Base-by-base conservation (phyloP, 257 asterid species). In the Striga asiatica region DNA sequence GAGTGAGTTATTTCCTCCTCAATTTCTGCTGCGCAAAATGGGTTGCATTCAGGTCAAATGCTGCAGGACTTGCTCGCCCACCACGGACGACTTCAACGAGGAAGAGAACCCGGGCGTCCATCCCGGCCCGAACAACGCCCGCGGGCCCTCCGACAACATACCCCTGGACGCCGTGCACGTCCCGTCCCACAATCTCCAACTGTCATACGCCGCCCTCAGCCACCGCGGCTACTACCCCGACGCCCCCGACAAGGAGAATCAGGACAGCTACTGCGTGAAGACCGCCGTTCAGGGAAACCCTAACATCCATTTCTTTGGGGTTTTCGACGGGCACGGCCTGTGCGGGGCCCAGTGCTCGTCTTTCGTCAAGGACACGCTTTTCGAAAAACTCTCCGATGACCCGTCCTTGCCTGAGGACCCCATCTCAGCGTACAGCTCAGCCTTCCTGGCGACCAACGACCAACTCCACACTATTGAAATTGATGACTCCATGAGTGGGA, bases 401-500 rank as follows among this genome's bases (percentile, higher is more conserved):
- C 54, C 76, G 20, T 49, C 77, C 5, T 80, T 89, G 76, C 58
- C 83, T 61, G 93, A 83, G 58, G 95, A 89, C 66, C 98, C 98
- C 2, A 74, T 83, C 21, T 76, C 70, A 78, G 93, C 95, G 55
- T 89, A 77, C 54, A 79, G 78, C 28, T 34, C 81, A 17, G 96
- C 98, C 1, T 89, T 81, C 42, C 53, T 71, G 52, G 69, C 82
- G 12, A 71, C 93, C 5, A 89, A 89, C 67, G 83, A 78, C 19
- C 96, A 89, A 62, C 98, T 89, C 42, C 96, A 29, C 24, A 76
- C 50, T 37, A 81, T 81, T 60, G 81, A 69, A 6, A 75, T 89
- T 56, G 98, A 89, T 66, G 98, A 89, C 74, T 71, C 96, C 27
- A 86, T 89, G 98, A 86, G 96, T 76, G 98, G 98, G 24, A 89